Evolutionary conservation across 768 basidiomycete genomes (phyloP).

Genomic region (Agrocybe pediades): DNA sequence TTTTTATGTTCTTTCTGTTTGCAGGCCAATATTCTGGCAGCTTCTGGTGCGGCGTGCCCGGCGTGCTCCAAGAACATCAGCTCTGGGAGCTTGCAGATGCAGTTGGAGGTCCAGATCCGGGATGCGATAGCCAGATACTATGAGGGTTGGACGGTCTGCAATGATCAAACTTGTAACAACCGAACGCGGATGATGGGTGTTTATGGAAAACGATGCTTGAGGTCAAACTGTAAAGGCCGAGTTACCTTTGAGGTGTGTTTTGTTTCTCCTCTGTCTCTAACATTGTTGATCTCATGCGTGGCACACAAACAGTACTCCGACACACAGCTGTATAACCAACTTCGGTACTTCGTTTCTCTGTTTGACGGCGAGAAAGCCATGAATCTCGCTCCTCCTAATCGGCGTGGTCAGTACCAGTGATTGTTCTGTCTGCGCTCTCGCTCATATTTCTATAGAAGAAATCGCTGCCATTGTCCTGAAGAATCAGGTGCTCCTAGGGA

Average conservation of each 20-base stretch:
- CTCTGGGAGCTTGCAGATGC: constrained; percentile 69
- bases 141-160: constrained; percentile 85
- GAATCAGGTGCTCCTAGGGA: constrained; percentile 53
- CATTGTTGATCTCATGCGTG: constrained; percentile 1
- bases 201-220: constrained; percentile 82
- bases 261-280: neutral
- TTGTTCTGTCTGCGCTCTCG: too few relatives aligned
- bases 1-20: neutral
- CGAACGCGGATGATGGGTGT: constrained; percentile 95
- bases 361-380: constrained; percentile 73
- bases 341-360: constrained; percentile 78
- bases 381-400: constrained; percentile 44
- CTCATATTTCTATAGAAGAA: neutral
- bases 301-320: constrained; percentile 72
- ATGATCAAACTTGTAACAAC: constrained; percentile 81
- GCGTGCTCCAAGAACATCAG: constrained; percentile 58
- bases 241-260: constrained; percentile 74
- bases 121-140: constrained; percentile 80
- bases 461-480: constrained; percentile 40
- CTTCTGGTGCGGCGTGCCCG: constrained; percentile 71
- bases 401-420: constrained; percentile 32
- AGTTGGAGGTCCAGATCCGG: constrained; percentile 88
- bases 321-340: constrained; percentile 83
- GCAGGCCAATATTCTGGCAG: constrained; percentile 72
- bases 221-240: constrained; percentile 64